These are phyloP conservation scores for Dendrobium catenatum DNA, from an alignment of 106 monocot species.

Conservation along the genomic window DNA sequence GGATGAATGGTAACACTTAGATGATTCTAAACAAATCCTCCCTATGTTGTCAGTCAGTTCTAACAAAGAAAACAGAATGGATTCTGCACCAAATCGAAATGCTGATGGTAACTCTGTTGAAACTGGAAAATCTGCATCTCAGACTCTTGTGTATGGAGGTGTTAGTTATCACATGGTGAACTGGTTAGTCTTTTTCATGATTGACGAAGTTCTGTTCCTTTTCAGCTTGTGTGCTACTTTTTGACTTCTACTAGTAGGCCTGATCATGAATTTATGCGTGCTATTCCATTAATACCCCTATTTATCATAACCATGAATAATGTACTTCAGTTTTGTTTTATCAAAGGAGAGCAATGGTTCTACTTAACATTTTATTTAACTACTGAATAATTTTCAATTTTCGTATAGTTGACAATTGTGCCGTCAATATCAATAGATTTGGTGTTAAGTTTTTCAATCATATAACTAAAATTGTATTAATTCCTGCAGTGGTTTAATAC, in stretches of 20 bases:
- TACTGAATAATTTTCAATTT: neutral
- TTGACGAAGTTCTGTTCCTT: neutral
- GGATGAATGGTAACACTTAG: slow-evolving; percentile 18
- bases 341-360: neutral
- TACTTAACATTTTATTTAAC: neutral
- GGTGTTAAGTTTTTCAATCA: neutral
- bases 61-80: slow-evolving; percentile 29
- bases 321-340: neutral
- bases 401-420: neutral
- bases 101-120: slow-evolving; percentile 24
- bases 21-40: slow-evolving; percentile 14
- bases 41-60: slow-evolving; percentile 5
- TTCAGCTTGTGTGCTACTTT: neutral
- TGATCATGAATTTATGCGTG: neutral
- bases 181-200: slow-evolving; percentile 71
- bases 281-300: neutral
- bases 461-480: neutral
- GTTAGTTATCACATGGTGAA: slow-evolving; percentile 99
- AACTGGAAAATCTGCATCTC: slow-evolving; percentile 41
- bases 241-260: neutral
- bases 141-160: slow-evolving; percentile 64
- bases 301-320: neutral
- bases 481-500: slow-evolving; percentile 79
- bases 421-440: neutral
- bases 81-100: slow-evolving; percentile 18